Base-by-base conservation (phyloP, 1,284 basidiomycete genomes). In the Ceratobasidium papillatum region DNA sequence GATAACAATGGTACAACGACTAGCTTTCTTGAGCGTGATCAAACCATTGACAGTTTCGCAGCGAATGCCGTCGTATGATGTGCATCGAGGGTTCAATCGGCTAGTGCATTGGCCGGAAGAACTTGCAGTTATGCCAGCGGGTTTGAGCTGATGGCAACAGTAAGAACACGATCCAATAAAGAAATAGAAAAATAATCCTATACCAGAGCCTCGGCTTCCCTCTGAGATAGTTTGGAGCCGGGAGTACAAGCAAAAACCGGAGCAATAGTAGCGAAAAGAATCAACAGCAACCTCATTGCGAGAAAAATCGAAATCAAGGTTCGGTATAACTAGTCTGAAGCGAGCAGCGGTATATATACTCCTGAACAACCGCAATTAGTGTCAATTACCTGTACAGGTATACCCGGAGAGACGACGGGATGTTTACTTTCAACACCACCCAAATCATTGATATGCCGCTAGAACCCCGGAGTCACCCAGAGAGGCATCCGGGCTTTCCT, bases 181-280 rank as follows among this genome's bases (percentile, higher is more conserved):
- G 17, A 88, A 85, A 78, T 90, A 90, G 2, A 90, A 82, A n/a
- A n/a, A n/a, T n/a, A n/a, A n/a, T n/a, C n/a, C 78, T 89, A 87
- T 78, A 84, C 90, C 0, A 90, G 78, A 79, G 85, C 90, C 0
- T 87, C 87, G 65, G 88, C 87, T 0, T 87, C 87, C 62, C 89
- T 88, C 78, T 89, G 88, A 75, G 45, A 47, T 17, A 47, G 19
- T 47, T 9, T 12, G 4, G 3, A 11, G 45, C 9, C 9, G 19
- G 8, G 45, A 17, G 3, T n/a, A 19, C 45, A 47, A 3, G 9
- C 45, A 4, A 11, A 47, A 17, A 17, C 19, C 45, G 19, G 3
- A 4, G 45, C 19, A 9, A 47, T 19, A n/a, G 45, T 19, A n/a
- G 19, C 19, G 9, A 19, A n/a, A n/a, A 47, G 45, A 47, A 47